These are phyloP conservation scores for Cymodocea nodosa DNA, from an alignment of 116 monocot genomes.

Conservation along the genomic window DNA sequence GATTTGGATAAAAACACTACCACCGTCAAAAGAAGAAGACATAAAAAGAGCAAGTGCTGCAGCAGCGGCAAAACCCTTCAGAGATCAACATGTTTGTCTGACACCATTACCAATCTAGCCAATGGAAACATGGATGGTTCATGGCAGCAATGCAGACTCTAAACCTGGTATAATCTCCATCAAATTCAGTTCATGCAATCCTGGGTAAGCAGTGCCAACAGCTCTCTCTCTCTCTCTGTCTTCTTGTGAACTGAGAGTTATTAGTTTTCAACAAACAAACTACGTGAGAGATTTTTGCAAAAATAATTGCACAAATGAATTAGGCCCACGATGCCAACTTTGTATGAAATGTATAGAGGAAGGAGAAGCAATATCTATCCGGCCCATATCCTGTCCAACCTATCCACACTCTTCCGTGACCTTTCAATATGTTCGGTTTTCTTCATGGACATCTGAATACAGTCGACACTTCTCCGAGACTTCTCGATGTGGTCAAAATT, in stretches of 20 bases:
- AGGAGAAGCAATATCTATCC: constrained; percentile 23
- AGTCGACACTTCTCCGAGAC: constrained; percentile 84
- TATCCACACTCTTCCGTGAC: constrained; percentile 73
- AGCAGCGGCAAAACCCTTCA: too few relatives aligned
- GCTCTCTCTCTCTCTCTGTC: too few relatives aligned
- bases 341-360: constrained; percentile 20
- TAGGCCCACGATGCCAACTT: constrained; percentile 15
- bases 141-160: too few relatives aligned
- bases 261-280: constrained; percentile 3
- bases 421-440: constrained; percentile 50
- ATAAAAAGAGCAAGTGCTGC: too few relatives aligned
- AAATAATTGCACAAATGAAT: constrained; percentile 27
- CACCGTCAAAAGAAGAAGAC: too few relatives aligned
- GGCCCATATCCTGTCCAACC: constrained; percentile 87
- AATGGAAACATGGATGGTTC: too few relatives aligned
- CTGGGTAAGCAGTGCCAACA: too few relatives aligned
- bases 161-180: too few relatives aligned
- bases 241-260: not conserved
- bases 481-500: constrained; percentile 59
- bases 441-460: constrained; percentile 39
- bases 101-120: too few relatives aligned
- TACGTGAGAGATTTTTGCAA: constrained; percentile 13
- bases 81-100: too few relatives aligned
- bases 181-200: too few relatives aligned
- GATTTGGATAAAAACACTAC: too few relatives aligned